A percentile compares a stretch with the other conserved stretches of the same genome.
Evolutionary conservation across 169 alveolate genomes (phyloP).

Genomic region (Plasmodium knowlesi): DNA sequence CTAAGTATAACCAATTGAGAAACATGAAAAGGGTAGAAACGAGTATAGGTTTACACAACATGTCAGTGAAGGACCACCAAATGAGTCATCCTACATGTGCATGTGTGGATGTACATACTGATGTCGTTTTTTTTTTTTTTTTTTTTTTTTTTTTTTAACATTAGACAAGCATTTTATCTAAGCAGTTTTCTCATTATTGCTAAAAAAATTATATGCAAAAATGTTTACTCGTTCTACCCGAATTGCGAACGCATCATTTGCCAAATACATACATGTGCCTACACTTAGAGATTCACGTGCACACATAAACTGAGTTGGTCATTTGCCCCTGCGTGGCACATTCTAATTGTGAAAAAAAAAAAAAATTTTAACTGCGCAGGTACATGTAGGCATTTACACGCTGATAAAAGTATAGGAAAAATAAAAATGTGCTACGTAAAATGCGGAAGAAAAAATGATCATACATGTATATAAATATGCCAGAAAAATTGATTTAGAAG

Average conservation of each 20-base stretch:
- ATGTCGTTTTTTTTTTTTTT: background rate
- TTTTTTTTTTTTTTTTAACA: conserved; percentile 2
- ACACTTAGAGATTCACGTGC: background rate
- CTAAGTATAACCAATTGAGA: background rate
- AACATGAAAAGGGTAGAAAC: background rate
- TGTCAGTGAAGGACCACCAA: background rate
- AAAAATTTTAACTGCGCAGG: background rate
- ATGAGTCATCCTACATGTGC: background rate
- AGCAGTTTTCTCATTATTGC: conserved; percentile 5
- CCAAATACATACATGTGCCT: background rate
- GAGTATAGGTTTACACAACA: conserved; percentile 9
- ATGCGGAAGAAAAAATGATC: background rate
- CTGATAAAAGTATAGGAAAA: background rate
- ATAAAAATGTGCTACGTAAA: background rate
- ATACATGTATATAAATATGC: background rate
- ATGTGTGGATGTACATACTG: conserved; percentile 2
- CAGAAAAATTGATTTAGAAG: background rate
- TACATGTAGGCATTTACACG: background rate
- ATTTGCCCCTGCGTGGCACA: background rate
- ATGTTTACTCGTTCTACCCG: background rate
- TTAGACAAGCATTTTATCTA: background rate
- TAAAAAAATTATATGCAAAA: conserved; percentile 18
- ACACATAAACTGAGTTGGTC: background rate
- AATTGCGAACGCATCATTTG: background rate
- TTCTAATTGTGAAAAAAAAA: background rate